Evolutionary conservation across 495 filamentous ascomycete species (phyloP).

Genomic region (Margaritispora aquatica): DNA sequence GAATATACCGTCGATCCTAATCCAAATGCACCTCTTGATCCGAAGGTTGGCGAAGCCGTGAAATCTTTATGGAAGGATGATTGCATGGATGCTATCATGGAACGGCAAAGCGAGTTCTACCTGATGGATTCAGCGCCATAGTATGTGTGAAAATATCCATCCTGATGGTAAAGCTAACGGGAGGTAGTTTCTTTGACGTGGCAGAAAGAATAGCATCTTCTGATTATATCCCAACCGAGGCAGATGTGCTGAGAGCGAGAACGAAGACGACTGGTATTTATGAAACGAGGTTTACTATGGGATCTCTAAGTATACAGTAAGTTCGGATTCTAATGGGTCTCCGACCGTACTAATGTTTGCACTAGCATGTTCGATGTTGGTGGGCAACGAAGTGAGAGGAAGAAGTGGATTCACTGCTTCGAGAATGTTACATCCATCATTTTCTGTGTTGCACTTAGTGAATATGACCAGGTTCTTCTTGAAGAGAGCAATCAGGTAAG

Average conservation of each 20-base stretch:
- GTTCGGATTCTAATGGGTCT: slow-evolving; percentile 23
- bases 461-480: slow-evolving; percentile 94
- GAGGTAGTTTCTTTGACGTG: slow-evolving; percentile 85
- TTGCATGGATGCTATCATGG: slow-evolving; percentile 76
- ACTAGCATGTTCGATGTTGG: slow-evolving; percentile 92
- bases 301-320: slow-evolving; percentile 97
- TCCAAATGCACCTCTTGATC: slow-evolving; percentile 72
- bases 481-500: slow-evolving; percentile 95
- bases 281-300: slow-evolving; percentile 97
- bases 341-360: neutral
- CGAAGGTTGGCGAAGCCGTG: slow-evolving; percentile 73
- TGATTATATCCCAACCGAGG: slow-evolving; percentile 85
- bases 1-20: slow-evolving; percentile 88
- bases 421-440: slow-evolving; percentile 99
- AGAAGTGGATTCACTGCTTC: slow-evolving; percentile 99
- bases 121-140: slow-evolving; percentile 99
- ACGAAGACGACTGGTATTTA: slow-evolving; percentile 99
- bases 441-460: slow-evolving; percentile 96
- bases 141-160: slow-evolving; percentile 46
- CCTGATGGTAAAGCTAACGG: slow-evolving; percentile 18
- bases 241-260: slow-evolving; percentile 88
- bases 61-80: slow-evolving; percentile 86
- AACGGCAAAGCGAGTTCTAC: slow-evolving; percentile 96
- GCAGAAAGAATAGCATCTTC: slow-evolving; percentile 75
- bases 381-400: slow-evolving; percentile 91